Percentiles rank a stretch among this genome's conserved stretches.
phyloP scores from a whole-genome alignment of 2,329 filamentous ascomycete species.

The Sclerotinia spermophila region DNA sequence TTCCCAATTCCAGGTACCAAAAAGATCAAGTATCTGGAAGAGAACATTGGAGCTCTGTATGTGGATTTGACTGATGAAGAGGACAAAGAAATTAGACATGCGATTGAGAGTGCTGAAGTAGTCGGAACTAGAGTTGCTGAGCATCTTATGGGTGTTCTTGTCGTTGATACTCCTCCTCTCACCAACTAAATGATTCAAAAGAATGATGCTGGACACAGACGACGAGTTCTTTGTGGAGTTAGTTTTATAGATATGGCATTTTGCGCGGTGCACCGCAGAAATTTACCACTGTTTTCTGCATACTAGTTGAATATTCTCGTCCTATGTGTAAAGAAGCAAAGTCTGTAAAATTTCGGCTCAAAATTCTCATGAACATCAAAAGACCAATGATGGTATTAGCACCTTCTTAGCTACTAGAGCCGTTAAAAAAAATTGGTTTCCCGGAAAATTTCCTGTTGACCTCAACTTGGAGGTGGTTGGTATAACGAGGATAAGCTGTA shows the following conservation, averaged over 20 bases:
- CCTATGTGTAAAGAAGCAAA: background rate
- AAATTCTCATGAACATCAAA: background rate
- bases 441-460: background rate
- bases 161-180: conserved; percentile 19
- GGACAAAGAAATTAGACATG: conserved; percentile 36
- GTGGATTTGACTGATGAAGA: conserved; percentile 38
- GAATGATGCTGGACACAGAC: no score
- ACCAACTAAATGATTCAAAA: background rate
- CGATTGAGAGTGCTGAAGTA: conserved; percentile 31
- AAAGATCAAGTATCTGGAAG: conserved; percentile 44
- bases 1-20: conserved; percentile 54
- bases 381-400: background rate
- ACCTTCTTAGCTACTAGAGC: background rate
- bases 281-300: background rate
- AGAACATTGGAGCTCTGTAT: conserved; percentile 40
- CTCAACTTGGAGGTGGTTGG: background rate
- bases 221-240: background rate
- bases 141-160: conserved; percentile 18
- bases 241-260: background rate
- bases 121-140: conserved; percentile 20
- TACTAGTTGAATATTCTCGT: background rate
- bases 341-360: background rate
- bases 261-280: background rate
- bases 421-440: no score
- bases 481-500: background rate